phyloP scores from a whole-genome alignment of 768 basidiomycete species.

The Kwoniella botswanensis region DNA sequence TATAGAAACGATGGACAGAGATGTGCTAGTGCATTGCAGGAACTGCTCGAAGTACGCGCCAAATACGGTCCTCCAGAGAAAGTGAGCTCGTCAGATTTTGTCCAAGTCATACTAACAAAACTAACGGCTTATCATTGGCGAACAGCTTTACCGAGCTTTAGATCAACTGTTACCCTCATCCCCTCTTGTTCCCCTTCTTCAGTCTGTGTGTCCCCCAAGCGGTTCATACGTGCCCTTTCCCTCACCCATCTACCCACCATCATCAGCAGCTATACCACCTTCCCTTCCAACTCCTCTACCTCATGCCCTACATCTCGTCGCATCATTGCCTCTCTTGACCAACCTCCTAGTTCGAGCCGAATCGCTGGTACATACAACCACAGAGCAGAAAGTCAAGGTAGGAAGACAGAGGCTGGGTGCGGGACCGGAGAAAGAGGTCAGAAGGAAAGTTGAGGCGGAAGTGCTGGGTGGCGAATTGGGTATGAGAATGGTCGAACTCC shows the following conservation, averaged over 20 bases:
- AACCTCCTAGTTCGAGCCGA: conserved; percentile 65
- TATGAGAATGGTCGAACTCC: conserved; percentile 42
- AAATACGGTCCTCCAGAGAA: conserved; percentile 68
- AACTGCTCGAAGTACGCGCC: conserved; percentile 69
- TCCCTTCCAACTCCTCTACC: conserved; percentile 65
- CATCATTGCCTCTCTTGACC: conserved; percentile 72
- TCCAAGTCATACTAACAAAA: not conserved
- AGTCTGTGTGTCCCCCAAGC: conserved; percentile 70
- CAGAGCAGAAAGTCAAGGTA: conserved; percentile 68
- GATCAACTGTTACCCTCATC: conserved; percentile 77
- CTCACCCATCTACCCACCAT: conserved; percentile 43
- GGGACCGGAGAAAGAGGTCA: conserved; percentile 53
- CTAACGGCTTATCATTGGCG: not conserved
- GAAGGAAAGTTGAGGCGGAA: conserved; percentile 50
- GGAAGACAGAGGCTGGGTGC: conserved; percentile 74
- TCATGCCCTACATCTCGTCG: conserved; percentile 65
- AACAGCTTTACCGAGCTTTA: conserved; percentile 71
- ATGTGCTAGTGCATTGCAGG: conserved; percentile 81
- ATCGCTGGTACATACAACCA: conserved; percentile 26
- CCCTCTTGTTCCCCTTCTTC: conserved; percentile 67
- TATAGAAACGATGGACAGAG: conserved; percentile 74
- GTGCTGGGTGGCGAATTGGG: conserved; percentile 44
- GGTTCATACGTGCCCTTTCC: conserved; percentile 49
- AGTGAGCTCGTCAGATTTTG: conserved; percentile 58
- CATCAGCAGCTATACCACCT: conserved; percentile 65